Evolutionary conservation across 1,284 basidiomycete species (phyloP), one percentile per base, ranked within the genome.

Genomic region (Sphagnurus paluster): DNA sequence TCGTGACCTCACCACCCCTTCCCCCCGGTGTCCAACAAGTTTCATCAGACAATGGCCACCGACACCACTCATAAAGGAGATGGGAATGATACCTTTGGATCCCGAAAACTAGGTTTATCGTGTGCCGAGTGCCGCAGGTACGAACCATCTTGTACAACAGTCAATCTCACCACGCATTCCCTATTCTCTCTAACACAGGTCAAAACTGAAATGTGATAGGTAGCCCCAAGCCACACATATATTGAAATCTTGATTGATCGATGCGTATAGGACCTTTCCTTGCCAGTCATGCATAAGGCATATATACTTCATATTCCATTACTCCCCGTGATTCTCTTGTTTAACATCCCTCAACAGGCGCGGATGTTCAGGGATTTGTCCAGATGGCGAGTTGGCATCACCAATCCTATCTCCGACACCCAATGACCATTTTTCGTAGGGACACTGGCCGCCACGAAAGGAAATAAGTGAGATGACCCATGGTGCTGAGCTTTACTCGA

Each of bases 131-230:
- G 76, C 56, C 67, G 76, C 38, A 67, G 76, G 75, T 75, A 46
- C 26, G 64, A 43, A 23, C 19, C 46, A n/a, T n/a, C n/a, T n/a
- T n/a, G n/a, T n/a, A n/a, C n/a, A n/a, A n/a, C n/a, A n/a, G n/a
- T 39, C 44, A 28, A 10, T 36, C 25, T 43, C 35, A 36, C 24
- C 47, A 32, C 39, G 53, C 41, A 17, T 14, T 35, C 37, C 14
- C 45, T 32, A 35, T 19, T 17, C 39, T 14, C n/a, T 16, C n/a
- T n/a, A n/a, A n/a, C 19, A 34, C 29, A 77, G 77, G 53, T 78
- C 76, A 11, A 79, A 79, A 58, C 62, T 79, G 26, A 77, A 75
- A 59, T 79, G 77, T 52, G 76, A 79, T 54, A 67, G 76, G 76
- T 76, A 39, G 29, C 23, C 28, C n/a, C n/a, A 13, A 24, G 14